phyloP scores from a whole-genome alignment of 345 rosid genomes.

The Melaleuca alternifolia region DNA sequence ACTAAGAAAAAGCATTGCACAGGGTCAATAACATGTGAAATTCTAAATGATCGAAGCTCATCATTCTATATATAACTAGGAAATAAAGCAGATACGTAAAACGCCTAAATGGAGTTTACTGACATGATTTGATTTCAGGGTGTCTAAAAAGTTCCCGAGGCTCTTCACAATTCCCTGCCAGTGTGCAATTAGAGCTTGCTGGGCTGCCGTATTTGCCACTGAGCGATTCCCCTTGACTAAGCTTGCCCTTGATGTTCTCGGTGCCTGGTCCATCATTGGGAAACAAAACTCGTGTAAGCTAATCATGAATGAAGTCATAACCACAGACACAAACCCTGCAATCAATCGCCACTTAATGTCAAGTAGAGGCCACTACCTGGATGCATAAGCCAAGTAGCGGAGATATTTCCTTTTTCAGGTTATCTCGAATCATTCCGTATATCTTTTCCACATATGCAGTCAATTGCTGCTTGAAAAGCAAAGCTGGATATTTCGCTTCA shows the following conservation, averaged over 20 bases:
- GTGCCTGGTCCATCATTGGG: slow-evolving; percentile 45
- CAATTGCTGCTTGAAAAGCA: slow-evolving; percentile 94
- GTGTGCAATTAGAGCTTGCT: slow-evolving; percentile 85
- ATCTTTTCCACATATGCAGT: slow-evolving; percentile 96
- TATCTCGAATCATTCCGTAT: slow-evolving; percentile 94
- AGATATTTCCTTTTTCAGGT: slow-evolving; percentile 92
- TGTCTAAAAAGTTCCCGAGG: slow-evolving; percentile 77
- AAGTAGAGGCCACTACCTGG: slow-evolving; percentile 42
- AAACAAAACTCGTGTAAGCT: background rate
- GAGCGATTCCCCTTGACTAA: slow-evolving; percentile 88
- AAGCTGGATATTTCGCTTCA: slow-evolving; percentile 95
- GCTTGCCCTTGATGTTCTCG: slow-evolving; percentile 96
- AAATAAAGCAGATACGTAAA: background rate
- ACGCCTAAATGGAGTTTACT: slow-evolving; percentile 1
- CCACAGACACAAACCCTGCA: background rate
- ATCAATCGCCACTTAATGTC: background rate
- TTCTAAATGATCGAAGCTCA: background rate
- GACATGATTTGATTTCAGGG: slow-evolving; percentile 68
- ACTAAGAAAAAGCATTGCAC: background rate
- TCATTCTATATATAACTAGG: background rate
- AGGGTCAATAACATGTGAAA: background rate
- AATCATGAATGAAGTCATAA: background rate
- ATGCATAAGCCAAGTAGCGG: slow-evolving; percentile 95
- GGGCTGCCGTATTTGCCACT: slow-evolving; percentile 68
- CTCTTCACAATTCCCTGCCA: slow-evolving; percentile 98